Evolutionary conservation across 441 rosid genomes (phyloP).

Genomic region (Arabidopsis hybrid): DNA sequence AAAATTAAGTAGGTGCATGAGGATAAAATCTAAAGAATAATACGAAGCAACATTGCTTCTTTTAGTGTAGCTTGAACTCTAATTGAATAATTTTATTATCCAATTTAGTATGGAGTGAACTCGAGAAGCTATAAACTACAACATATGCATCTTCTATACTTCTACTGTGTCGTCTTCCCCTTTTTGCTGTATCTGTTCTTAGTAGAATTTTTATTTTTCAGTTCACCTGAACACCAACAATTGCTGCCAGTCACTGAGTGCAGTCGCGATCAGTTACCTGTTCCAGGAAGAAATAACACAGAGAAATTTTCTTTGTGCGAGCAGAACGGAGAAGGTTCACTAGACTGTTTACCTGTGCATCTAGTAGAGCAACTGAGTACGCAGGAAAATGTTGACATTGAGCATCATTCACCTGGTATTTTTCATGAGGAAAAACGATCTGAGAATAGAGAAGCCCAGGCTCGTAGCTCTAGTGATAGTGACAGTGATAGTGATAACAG

Average conservation of each 20-base stretch:
- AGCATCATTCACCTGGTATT: slow-evolving; percentile 65
- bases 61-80: slow-evolving; percentile 30
- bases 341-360: slow-evolving; percentile 49
- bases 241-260: slow-evolving; percentile 57
- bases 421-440: slow-evolving; percentile 68
- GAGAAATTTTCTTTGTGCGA: slow-evolving; percentile 53
- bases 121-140: slow-evolving; percentile 31
- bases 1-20: slow-evolving; percentile 20
- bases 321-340: slow-evolving; percentile 51
- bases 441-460: slow-evolving; percentile 72
- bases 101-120: slow-evolving; percentile 13
- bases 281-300: slow-evolving; percentile 51
- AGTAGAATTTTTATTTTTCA: slow-evolving; percentile 46
- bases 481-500: slow-evolving; percentile 87
- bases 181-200: slow-evolving; percentile 33
- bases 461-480: slow-evolving; percentile 83
- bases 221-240: slow-evolving; percentile 79
- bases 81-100: slow-evolving; percentile 4
- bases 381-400: slow-evolving; percentile 56
- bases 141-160: slow-evolving; percentile 16
- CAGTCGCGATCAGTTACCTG: slow-evolving; percentile 53
- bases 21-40: slow-evolving; percentile 14
- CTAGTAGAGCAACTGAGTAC: slow-evolving; percentile 48
- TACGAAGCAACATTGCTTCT: slow-evolving; percentile 14
- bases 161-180: slow-evolving; percentile 20